These are phyloP conservation scores for Waitea zeae DNA, from an alignment of 1,284 basidiomycete genomes.

Conservation along the genomic window DNA sequence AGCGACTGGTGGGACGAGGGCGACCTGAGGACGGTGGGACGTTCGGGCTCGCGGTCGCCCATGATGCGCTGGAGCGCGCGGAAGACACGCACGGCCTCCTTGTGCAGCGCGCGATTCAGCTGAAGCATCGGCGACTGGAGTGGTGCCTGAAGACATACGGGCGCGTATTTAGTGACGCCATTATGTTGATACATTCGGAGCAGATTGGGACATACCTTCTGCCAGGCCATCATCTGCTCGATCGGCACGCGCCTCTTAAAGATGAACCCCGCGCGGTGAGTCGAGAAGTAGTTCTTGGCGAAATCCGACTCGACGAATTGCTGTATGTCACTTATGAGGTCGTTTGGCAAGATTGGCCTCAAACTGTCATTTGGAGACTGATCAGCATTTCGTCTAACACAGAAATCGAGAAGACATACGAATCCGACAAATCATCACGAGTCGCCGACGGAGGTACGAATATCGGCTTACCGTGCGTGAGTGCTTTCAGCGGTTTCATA, in stretches of 20 bases:
- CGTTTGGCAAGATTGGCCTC: constrained; percentile 33
- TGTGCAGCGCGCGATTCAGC: constrained; percentile 44
- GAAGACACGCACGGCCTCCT: constrained; percentile 72
- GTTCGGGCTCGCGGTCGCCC: constrained; percentile 73
- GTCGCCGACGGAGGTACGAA: constrained; percentile 25
- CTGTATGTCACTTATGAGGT: constrained; percentile 67
- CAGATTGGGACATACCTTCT: constrained; percentile 34
- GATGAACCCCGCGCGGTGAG: constrained; percentile 69
- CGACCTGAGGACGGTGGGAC: constrained; percentile 16
- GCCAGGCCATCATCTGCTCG: constrained; percentile 78
- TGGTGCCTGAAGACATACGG: constrained; percentile 32
- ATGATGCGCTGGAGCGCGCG: constrained; percentile 82
- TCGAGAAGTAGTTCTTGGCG: constrained; percentile 79
- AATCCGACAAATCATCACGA: no score
- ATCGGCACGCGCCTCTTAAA: constrained; percentile 61
- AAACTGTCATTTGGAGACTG: no score
- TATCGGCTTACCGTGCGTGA: constrained; percentile 48
- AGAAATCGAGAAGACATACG: no score
- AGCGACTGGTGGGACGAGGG: constrained; percentile 5
- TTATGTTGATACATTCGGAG: not conserved
- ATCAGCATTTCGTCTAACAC: no score
- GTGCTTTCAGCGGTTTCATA: constrained; percentile 51
- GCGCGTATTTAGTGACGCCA: not conserved
- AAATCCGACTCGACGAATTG: constrained; percentile 74
- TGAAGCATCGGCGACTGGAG: constrained; percentile 60